Base-by-base conservation (phyloP, 2,329 filamentous ascomycete species). In the Penicillium aurantiogriseum region DNA sequence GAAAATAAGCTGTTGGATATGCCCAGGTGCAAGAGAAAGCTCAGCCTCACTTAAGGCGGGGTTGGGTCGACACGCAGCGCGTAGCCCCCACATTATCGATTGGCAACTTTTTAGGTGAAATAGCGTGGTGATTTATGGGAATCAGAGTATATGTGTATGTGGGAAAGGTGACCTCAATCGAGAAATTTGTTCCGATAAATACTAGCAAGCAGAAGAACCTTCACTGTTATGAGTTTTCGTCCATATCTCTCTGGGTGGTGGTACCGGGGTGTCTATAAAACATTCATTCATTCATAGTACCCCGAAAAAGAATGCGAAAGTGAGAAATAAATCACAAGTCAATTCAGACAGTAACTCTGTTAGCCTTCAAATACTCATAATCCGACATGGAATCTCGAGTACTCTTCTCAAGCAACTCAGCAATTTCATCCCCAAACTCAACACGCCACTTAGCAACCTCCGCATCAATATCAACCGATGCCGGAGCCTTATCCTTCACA, bases 321-420 rank as follows among this genome's bases (percentile, higher is more conserved):
- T 11, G 10, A 29, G 3, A 0, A 5, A 33, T 23, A 13, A 5
- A 23, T 33, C 7, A 33, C n/a, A 46, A 10, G 6, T 17, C 8
- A 1, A 11, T 17, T 23, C 43, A 56, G 3, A 51, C 60, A 35
- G 33, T 63, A n/a, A 71, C 40, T 2, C 66, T 57, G 11, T 61
- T 56, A 5, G 60, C 69, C 57, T 65, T 70, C 50, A 79, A 51
- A 58, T 71, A 77, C 58, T 75, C 70, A 63, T 78, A 79, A 51
- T 77, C 74, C 21, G 69, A 65, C 74, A 77, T 76, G 1, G 74
- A 69, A 31, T 66, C 65, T 38, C 58, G 25, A 15, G 74, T 71
- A 25, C 60, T 58, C 44, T 62, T 60, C 54, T 70, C 66, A 38
- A 76, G 47, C 15, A 62, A 31, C n/a, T 33, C 38, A 13, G 63